Evolutionary conservation across 139 green algal genomes (phyloP), one percentile per base, ranked within the genome.

Genomic region (Diplosphaera chodatii): DNA sequence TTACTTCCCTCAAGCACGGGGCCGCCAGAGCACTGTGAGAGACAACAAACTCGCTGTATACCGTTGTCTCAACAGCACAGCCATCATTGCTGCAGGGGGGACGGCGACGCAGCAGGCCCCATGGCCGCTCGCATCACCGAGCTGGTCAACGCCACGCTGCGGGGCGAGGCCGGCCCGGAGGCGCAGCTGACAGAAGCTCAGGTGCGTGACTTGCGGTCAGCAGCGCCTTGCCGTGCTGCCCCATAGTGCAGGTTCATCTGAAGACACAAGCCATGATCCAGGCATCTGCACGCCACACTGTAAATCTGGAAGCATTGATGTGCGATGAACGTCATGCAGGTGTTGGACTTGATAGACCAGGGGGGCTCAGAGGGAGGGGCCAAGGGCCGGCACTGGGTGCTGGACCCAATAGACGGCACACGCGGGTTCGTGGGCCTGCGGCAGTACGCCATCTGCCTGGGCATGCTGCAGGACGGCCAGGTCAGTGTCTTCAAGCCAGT

Each of bases 331-430:
- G n/a, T n/a, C 8, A 27, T 55, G 27, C 33, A 89, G 59, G 71
- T 91, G 1, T 63, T 86, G 21, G 87, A 88, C 31, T 72, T 88
- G 0, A 86, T 92, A n/a, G 93, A 98, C 77, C 63, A 81, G 23
- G 92, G 92, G 31, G 48, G 18, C 16, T 92, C 84, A 16, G 27
- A 78, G 27, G 92, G 92, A 28, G 93, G 93, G 2, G 33, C 79
- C 31, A 22, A 66, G 31, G 92, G 92, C 3, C 69, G 77, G 25
- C 89, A 96, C 80, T 98, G 93, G 93, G 93, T 98, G 67, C 87
- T 98, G 64, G 93, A 97, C 68, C 93, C 93, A 40, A 97, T 97
- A 67, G 92, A 96, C 75, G 95, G 94, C 37, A 97, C 92, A 2
- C 83, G 91, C 23, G 92, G 92, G 66, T 99, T 99, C 83, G 91